phyloP scores from a whole-genome alignment of 1,284 basidiomycete species.

The Malassezia nana region DNA sequence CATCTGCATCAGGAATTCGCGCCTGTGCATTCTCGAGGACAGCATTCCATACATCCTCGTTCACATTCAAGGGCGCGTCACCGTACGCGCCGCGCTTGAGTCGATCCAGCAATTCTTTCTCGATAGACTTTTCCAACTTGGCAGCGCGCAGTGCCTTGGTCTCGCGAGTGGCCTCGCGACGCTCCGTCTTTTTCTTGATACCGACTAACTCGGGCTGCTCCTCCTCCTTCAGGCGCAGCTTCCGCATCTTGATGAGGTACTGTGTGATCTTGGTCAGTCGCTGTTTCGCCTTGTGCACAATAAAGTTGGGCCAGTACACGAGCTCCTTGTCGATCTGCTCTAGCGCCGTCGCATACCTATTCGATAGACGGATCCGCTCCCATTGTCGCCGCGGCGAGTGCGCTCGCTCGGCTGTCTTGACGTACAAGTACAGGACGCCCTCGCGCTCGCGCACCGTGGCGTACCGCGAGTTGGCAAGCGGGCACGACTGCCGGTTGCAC shows the following conservation, averaged over 20 bases:
- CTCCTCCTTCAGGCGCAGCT: conserved; percentile 62
- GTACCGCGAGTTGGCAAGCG: conserved; percentile 89
- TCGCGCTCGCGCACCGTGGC: conserved; percentile 93
- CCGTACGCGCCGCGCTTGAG: conserved; percentile 94
- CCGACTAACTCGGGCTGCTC: conserved; percentile 89
- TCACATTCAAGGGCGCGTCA: conserved; percentile 93
- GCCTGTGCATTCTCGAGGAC: conserved; percentile 34
- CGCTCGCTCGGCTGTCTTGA: conserved; percentile 95
- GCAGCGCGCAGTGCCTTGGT: conserved; percentile 86
- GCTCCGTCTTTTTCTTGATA: conserved; percentile 92
- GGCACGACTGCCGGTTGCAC: conserved; percentile 91
- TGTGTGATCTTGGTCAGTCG: conserved; percentile 97
- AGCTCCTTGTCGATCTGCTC: conserved; percentile 73
- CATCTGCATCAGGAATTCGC: conserved; percentile 15
- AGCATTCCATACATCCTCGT: conserved; percentile 86
- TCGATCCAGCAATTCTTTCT: conserved; percentile 88
- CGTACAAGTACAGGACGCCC: conserved; percentile 84
- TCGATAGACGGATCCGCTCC: conserved; percentile 86
- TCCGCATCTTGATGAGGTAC: conserved; percentile 95
- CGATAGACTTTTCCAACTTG: conserved; percentile 74
- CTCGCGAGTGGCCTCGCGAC: conserved; percentile 85
- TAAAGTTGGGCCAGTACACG: conserved; percentile 94
- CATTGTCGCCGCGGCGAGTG: conserved; percentile 93
- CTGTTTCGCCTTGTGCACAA: conserved; percentile 98
- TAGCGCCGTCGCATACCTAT: conserved; percentile 85